Conservation (phyloP, 805 yeast genomes). For the Candida xyloterini region DNA sequence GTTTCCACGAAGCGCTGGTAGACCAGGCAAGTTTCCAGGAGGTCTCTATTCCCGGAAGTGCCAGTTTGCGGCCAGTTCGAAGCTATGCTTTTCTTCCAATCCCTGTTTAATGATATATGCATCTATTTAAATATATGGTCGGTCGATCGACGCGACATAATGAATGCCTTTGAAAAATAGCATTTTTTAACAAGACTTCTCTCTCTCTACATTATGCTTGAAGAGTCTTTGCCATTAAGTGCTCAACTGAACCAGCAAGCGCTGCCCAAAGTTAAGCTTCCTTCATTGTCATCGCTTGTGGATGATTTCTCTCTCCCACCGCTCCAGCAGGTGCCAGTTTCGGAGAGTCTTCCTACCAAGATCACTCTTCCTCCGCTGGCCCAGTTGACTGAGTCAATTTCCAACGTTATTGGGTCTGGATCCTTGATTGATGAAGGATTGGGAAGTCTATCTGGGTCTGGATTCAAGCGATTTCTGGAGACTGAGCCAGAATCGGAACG, state of each 20-base stretch:
- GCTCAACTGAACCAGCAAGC: constrained; percentile 2
- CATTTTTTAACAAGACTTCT: background rate
- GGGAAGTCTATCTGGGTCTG: background rate
- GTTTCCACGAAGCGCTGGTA: constrained; percentile 2
- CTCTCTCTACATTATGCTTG: constrained; percentile 1
- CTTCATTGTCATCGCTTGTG: constrained; percentile 18
- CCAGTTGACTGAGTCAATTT: constrained; percentile 8
- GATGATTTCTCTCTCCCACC: constrained; percentile 14
- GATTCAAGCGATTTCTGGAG: background rate
- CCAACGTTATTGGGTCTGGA: constrained; percentile 1
- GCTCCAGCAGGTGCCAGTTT: background rate
- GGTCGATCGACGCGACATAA: constrained; percentile 2
- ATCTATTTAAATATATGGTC: background rate
- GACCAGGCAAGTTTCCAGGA: constrained; percentile 11
- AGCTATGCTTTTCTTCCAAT: constrained; percentile 11
- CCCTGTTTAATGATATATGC: constrained; percentile 3
- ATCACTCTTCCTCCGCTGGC: constrained; percentile 10
- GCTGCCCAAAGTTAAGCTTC: constrained; percentile 12
- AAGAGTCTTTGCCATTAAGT: constrained; percentile 1
- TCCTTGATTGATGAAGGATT: background rate
- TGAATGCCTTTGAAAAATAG: constrained; percentile 1
- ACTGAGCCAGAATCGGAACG: background rate
- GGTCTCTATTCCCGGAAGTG: constrained; percentile 9
- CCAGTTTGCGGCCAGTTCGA: constrained; percentile 9
- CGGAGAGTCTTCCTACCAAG: constrained; percentile 1